Conservation (phyloP, 179 eudicot genomes). For the Drosera spatulata region DNA sequence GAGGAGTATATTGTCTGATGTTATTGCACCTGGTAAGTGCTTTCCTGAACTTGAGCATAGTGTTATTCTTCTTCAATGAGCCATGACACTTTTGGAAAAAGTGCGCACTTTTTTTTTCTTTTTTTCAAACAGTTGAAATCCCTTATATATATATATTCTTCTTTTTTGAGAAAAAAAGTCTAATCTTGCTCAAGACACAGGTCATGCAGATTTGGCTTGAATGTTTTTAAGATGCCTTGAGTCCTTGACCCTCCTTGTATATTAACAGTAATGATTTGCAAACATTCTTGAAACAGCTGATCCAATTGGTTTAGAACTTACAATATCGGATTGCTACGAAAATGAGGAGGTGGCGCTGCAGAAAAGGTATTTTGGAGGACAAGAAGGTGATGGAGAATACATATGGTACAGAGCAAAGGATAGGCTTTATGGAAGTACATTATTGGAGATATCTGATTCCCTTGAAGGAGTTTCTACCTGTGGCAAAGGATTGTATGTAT, state of each 20-base stretch:
- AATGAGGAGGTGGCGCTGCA: constrained; percentile 49
- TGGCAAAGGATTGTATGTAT: constrained; percentile 57
- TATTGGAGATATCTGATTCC: constrained; percentile 35
- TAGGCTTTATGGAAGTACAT: constrained; percentile 36
- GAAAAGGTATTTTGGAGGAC: constrained; percentile 83
- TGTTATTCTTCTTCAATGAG: too few species aligned
- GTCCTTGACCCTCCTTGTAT: too few species aligned
- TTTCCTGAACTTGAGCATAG: not conserved
- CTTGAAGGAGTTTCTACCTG: constrained; percentile 38
- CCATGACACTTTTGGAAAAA: too few species aligned
- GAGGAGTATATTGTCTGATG: constrained; percentile 37
- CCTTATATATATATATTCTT: too few species aligned
- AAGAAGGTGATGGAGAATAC: constrained; percentile 71
- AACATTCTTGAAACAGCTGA: constrained; percentile 42
- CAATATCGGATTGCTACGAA: constrained; percentile 70
- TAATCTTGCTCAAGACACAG: too few species aligned
- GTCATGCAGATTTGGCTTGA: too few species aligned
- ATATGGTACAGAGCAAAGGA: constrained; percentile 66
- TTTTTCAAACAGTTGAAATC: too few species aligned
- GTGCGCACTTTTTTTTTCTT: too few species aligned
- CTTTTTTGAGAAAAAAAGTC: too few species aligned
- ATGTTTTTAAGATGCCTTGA: not conserved
- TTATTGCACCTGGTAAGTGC: constrained; percentile 64
- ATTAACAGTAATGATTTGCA: not conserved
- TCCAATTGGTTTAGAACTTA: constrained; percentile 69